A percentile compares a stretch with the other conserved stretches of the same genome.
Conservation (phyloP, 345 rosid genomes). For the Dipteronia sinensis region DNA sequence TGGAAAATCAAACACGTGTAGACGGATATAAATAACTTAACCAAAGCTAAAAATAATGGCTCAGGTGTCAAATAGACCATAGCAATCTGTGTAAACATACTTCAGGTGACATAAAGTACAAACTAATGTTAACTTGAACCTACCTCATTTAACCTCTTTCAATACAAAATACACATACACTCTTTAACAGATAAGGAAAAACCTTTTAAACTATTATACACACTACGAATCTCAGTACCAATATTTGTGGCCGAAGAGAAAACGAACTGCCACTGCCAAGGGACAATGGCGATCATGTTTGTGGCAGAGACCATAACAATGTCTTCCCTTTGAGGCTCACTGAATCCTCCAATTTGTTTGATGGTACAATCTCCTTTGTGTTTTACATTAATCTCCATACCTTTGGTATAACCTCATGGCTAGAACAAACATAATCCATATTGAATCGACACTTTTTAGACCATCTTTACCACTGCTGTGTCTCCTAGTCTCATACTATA, state of each 20-base stretch:
- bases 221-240: not conserved
- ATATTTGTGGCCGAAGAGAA: not conserved
- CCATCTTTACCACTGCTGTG: too few species aligned
- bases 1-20: slow-evolving; percentile 23
- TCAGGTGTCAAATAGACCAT: not conserved
- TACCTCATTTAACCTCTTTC: not conserved
- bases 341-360: not conserved
- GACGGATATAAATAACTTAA: not conserved
- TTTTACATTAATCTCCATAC: not conserved
- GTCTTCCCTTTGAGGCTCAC: not conserved
- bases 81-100: not conserved
- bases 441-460: too few species aligned
- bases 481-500: too few species aligned
- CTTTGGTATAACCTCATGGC: not conserved
- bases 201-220: not conserved
- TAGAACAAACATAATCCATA: not conserved
- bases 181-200: not conserved
- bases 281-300: not conserved
- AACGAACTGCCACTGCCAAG: not conserved
- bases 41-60: not conserved
- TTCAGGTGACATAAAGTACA: not conserved
- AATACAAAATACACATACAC: not conserved
- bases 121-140: not conserved
- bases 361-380: not conserved
- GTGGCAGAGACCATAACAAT: not conserved